A percentile compares a stretch with the other conserved stretches of the same genome.
These are phyloP conservation scores for Ophiostoma montium DNA, from an alignment of 2,329 filamentous ascomycete species.

Conservation along the genomic window DNA sequence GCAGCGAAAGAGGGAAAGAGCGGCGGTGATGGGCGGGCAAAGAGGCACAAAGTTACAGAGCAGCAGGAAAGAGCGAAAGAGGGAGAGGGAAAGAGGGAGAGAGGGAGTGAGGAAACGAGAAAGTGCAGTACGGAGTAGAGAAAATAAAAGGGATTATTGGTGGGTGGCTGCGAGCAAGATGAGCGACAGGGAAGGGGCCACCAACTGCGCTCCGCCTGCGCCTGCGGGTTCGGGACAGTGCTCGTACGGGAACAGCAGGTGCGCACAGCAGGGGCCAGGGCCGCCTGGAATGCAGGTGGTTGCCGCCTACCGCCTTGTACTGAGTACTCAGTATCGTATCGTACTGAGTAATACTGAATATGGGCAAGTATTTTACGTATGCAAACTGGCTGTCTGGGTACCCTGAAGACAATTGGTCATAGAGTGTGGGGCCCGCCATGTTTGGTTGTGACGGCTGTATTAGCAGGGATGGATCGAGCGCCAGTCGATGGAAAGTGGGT, in stretches of 20 bases:
- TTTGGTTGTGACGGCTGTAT: constrained; percentile 14
- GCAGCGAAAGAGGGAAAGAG: neutral
- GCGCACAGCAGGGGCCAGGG: too few relatives aligned
- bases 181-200: constrained; percentile 2
- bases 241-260: too few relatives aligned
- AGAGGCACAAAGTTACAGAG: too few relatives aligned
- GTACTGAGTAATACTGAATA: too few relatives aligned
- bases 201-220: constrained; percentile 26
- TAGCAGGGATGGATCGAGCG: too few relatives aligned
- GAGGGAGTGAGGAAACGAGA: neutral
- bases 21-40: neutral
- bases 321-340: too few relatives aligned
- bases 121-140: neutral
- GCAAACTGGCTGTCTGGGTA: too few relatives aligned
- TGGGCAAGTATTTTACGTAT: too few relatives aligned
- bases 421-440: constrained; percentile 19
- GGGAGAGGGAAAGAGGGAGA: neutral
- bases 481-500: too few relatives aligned
- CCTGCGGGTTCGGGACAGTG: too few relatives aligned
- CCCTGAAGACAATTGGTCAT: constrained; percentile 3
- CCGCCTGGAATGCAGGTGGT: too few relatives aligned
- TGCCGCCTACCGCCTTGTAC: too few relatives aligned
- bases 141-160: constrained; percentile 6
- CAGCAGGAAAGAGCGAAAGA: neutral
- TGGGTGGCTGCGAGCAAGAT: constrained; percentile 5